Evolutionary conservation across 139 green algal species (phyloP).

Genomic region (Coelastrella sp.): DNA sequence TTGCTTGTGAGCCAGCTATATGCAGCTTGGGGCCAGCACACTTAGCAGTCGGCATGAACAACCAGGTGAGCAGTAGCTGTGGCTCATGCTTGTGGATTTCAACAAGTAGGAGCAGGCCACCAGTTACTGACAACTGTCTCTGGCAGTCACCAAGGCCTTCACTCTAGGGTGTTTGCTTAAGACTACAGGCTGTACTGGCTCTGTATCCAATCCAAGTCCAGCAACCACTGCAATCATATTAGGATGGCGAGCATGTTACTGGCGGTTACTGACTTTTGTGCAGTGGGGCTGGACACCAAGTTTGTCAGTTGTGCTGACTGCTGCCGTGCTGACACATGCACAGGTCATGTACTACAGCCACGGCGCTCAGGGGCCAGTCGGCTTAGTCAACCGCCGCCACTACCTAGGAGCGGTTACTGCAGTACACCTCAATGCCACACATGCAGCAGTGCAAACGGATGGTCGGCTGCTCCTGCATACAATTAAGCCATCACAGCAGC

Average conservation of each 20-base stretch:
- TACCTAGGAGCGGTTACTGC: conserved; percentile 71
- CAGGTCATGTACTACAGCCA: conserved; percentile 79
- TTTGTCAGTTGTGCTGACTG: too few species aligned
- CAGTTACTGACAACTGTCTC: too few species aligned
- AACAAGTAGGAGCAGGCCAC: too few species aligned
- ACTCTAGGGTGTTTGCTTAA: too few species aligned
- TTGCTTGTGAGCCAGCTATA: conserved; percentile 80
- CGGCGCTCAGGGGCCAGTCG: conserved; percentile 11
- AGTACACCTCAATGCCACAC: conserved; percentile 67
- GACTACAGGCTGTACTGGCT: too few species aligned
- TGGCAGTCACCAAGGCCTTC: too few species aligned
- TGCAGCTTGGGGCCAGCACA: conserved; percentile 76
- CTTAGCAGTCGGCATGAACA: conserved; percentile 81
- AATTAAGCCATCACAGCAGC: conserved; percentile 54
- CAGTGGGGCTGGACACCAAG: too few species aligned
- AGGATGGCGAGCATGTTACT: too few species aligned
- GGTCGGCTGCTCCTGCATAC: conserved; percentile 74
- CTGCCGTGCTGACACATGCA: not conserved
- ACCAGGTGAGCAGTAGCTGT: conserved; percentile 64
- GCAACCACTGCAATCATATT: too few species aligned
- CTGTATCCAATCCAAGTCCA: too few species aligned
- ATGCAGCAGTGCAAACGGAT: conserved; percentile 72
- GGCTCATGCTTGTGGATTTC: too few species aligned
- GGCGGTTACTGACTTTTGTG: too few species aligned
- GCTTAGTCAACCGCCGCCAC: conserved; percentile 64